Evolutionary conservation across 2,329 filamentous ascomycete species (phyloP).

Genomic region (Sarocladiaceae sp.): DNA sequence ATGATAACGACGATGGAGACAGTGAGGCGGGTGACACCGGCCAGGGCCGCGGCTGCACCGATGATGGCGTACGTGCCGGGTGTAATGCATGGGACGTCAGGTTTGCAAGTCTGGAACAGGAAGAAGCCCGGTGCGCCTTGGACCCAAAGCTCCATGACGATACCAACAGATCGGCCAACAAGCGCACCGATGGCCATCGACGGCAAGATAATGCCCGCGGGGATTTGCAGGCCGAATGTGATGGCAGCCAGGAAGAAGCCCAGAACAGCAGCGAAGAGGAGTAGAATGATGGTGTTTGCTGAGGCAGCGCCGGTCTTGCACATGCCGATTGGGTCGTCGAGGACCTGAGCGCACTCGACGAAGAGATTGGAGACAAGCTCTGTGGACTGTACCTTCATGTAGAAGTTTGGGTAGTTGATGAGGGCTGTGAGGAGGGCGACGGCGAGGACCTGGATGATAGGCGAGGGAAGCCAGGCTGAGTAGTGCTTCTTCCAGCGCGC

Average conservation of each 20-base stretch:
- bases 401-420: constrained; percentile 92
- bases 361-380: constrained; percentile 91
- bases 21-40: constrained; percentile 91
- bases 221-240: constrained; percentile 91
- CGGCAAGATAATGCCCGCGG: constrained; percentile 90
- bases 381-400: constrained; percentile 88
- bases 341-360: constrained; percentile 75
- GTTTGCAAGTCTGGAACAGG: constrained; percentile 73
- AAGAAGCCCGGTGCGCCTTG: constrained; percentile 69
- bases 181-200: constrained; percentile 94
- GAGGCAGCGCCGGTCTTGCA: constrained; percentile 84
- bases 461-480: constrained; percentile 59
- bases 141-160: constrained; percentile 85
- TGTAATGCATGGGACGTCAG: constrained; percentile 81
- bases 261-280: constrained; percentile 74
- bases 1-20: constrained; percentile 99
- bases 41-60: constrained; percentile 88
- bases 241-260: constrained; percentile 81
- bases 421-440: constrained; percentile 77
- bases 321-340: constrained; percentile 82
- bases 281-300: constrained; percentile 71
- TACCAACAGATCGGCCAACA: constrained; percentile 81
- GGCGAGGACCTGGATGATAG: constrained; percentile 72
- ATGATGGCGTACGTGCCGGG: constrained; percentile 96
- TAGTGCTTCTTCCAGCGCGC: constrained; percentile 72